Evolutionary conservation across 2,329 filamentous ascomycete genomes (phyloP), one percentile per base, ranked within the genome.

Genomic region (Hymenoscyphus occultus): DNA sequence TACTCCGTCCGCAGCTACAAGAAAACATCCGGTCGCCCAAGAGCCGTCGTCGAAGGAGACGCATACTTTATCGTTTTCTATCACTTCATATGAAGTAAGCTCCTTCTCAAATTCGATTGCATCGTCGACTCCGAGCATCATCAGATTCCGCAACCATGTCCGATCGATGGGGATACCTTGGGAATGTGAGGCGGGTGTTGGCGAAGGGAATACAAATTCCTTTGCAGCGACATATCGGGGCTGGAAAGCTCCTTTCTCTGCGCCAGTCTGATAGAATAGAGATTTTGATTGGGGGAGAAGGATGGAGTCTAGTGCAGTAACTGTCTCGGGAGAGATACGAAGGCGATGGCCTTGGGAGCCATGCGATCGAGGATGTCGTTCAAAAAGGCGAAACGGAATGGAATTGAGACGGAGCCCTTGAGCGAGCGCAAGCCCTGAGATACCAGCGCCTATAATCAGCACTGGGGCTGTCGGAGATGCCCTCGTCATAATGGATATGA

Each of bases 1-100:
- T 60, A 76, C 63, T 19, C 75, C 74, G 59, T 76, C 74, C 14
- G 74, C 74, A n/a, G 74, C 74, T 13, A 76, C 70, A 48, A 76
- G 70, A 1, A 76, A 51, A 61, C 61, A 65, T 39, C 74, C 75
- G 28, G 39, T 42, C 57, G 45, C 73, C 19, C 59, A 51, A 35
- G 71, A 74, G 54, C 74, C 74, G 67, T 76, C 74, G 10, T 63
- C 63, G 63, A 76, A 75, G 16, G 60, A 67, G 13, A 70, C 72
- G 14, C 63, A 62, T 12, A 74, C 71, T 16, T 58, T 56, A 28
- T 28, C 28, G 1, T 63, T 70, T 39, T 70, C 66, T 22, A 54
- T 59, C 6, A 69, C n/a, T 48, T 72, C 64, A 61, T 70, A 70
- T 19, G 71, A 73, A 22, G 67, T 64, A 45, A 76, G 74, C 48